A percentile compares a stretch with the other conserved stretches of the same genome.
phyloP scores from a whole-genome alignment of 345 rosid genomes.

The Salix koriyanagi region DNA sequence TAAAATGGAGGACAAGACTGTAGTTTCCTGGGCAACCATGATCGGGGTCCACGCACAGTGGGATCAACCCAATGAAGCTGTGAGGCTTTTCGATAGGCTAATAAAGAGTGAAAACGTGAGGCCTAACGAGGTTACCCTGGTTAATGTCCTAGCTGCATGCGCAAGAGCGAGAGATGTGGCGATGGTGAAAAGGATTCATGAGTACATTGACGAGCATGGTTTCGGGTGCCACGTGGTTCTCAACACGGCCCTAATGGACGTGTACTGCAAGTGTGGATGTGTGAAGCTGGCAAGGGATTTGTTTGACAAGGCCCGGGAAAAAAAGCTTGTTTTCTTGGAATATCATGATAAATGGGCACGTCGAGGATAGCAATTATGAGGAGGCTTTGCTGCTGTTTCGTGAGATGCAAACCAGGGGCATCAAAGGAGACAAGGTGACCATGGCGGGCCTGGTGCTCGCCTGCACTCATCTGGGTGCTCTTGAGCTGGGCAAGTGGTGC shows the following conservation, averaged over 20 bases:
- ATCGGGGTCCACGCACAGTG: conserved; percentile 15
- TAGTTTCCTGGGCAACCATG: conserved; percentile 22
- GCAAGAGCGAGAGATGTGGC: conserved; percentile 7
- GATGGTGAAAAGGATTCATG: conserved; percentile 6
- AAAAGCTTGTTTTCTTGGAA: conserved; percentile 23
- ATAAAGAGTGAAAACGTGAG: conserved; percentile 15
- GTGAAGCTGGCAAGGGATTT: not conserved
- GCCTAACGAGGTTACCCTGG: conserved; percentile 13
- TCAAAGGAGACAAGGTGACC: conserved; percentile 15
- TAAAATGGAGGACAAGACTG: conserved; percentile 17
- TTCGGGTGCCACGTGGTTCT: conserved; percentile 14
- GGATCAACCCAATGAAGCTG: conserved; percentile 7
- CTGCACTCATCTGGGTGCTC: conserved; percentile 14
- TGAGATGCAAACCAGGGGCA: conserved; percentile 11
- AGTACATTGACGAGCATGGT: conserved; percentile 14
- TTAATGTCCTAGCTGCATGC: conserved; percentile 11
- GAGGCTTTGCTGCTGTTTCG: conserved; percentile 16
- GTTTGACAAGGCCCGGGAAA: conserved; percentile 12
- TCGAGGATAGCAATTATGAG: conserved; percentile 13
- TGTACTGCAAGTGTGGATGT: conserved; percentile 16
- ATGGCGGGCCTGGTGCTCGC: conserved; percentile 16
- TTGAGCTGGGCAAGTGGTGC: conserved; percentile 19
- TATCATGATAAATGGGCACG: conserved; percentile 23
- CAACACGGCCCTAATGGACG: conserved; percentile 15
- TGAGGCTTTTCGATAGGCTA: conserved; percentile 10